These are phyloP conservation scores for Ganoderma lingzhi DNA, from an alignment of 1,284 basidiomycete species.

Conservation along the genomic window DNA sequence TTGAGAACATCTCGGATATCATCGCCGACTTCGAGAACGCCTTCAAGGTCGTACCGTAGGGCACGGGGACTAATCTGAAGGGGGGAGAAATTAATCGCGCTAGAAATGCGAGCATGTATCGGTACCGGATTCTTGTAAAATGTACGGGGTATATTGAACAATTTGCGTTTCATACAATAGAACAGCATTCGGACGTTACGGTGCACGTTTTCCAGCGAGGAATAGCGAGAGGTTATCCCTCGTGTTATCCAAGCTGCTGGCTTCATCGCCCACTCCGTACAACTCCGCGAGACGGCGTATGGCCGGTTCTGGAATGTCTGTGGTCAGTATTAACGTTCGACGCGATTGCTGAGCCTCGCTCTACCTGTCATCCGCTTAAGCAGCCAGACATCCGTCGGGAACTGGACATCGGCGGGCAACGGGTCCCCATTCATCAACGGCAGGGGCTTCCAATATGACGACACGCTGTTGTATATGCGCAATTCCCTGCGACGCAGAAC, in stretches of 20 bases:
- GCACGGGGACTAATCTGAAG: neutral
- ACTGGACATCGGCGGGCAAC: slow-evolving; percentile 14
- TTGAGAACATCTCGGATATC: slow-evolving; percentile 87
- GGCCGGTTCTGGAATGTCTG: neutral
- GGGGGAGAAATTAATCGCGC: neutral
- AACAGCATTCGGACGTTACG: neutral
- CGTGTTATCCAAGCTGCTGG: neutral
- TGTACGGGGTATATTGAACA: neutral
- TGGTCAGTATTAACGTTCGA: neutral
- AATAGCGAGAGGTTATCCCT: slow-evolving; percentile 15
- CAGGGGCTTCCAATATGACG: slow-evolving; percentile 16
- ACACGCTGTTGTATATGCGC: slow-evolving; percentile 14
- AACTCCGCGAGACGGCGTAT: slow-evolving; percentile 8
- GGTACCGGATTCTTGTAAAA: neutral
- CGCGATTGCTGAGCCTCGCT: neutral
- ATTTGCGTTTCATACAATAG: neutral
- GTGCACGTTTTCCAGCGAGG: slow-evolving; percentile 5
- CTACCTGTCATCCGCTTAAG: slow-evolving; percentile 16
- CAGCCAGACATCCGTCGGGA: slow-evolving; percentile 14
- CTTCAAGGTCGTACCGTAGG: slow-evolving; percentile 43
- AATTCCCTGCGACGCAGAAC: slow-evolving; percentile 13
- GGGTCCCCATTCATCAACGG: slow-evolving; percentile 21
- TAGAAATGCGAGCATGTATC: neutral
- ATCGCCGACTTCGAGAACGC: slow-evolving; percentile 86
- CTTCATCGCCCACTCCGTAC: slow-evolving; percentile 8